phyloP scores from a whole-genome alignment of 179 eudicot species.

The Corrigiola litoralis region DNA sequence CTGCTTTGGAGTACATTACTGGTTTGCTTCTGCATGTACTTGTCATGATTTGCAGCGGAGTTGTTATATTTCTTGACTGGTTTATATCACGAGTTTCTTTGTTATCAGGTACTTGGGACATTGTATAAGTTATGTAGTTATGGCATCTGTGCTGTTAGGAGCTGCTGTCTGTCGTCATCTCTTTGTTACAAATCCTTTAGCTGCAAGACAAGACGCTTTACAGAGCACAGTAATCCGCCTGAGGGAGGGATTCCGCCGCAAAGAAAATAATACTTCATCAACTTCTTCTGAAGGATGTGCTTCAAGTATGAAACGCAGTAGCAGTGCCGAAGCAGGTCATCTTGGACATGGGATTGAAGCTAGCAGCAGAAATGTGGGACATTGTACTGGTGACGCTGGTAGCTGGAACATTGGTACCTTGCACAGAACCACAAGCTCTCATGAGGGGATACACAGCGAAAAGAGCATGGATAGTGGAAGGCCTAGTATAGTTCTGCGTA shows the following conservation, averaged over 20 bases:
- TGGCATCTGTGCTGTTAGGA: conserved; percentile 92
- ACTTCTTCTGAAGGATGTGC: conserved; percentile 96
- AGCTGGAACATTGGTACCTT: conserved; percentile 50
- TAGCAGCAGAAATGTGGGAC: conserved; percentile 34
- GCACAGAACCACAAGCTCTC: conserved; percentile 36
- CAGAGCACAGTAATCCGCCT: conserved; percentile 94
- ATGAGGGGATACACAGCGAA: conserved; percentile 85
- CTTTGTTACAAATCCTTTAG: conserved; percentile 75
- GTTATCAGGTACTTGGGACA: conserved; percentile 86
- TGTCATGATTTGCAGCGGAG: neutral
- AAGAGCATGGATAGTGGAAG: conserved; percentile 95
- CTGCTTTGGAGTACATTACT: conserved; percentile 96
- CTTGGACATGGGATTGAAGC: conserved; percentile 58
- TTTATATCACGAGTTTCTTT: conserved; percentile 2
- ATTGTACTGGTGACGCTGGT: conserved; percentile 58
- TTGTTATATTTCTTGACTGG: no score
- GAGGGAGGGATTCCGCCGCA: conserved; percentile 89
- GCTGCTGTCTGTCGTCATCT: conserved; percentile 97
- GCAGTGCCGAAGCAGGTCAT: conserved; percentile 93
- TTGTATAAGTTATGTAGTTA: conserved; percentile 91
- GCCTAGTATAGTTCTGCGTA: conserved; percentile 77
- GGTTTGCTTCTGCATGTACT: conserved; percentile 45
- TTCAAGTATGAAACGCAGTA: conserved; percentile 91
- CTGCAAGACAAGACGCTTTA: conserved; percentile 95
- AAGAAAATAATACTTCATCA: conserved; percentile 86